These are phyloP conservation scores for Acarospora socialis DNA, from an alignment of 2,329 filamentous ascomycete species.

Conservation along the genomic window DNA sequence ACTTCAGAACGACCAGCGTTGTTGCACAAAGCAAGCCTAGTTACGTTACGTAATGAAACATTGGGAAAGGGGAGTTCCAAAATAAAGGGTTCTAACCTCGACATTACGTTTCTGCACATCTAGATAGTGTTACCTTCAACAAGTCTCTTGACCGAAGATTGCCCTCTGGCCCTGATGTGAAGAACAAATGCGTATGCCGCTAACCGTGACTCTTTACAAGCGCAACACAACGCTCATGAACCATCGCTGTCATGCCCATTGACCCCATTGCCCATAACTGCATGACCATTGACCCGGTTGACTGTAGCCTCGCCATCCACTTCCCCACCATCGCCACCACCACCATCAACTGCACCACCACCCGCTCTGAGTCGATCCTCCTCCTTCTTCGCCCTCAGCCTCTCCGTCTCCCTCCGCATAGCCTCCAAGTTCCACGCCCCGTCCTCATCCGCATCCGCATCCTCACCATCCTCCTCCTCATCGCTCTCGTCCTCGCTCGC, in stretches of 20 bases:
- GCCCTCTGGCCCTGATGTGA: too few species aligned
- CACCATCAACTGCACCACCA: constrained; percentile 8
- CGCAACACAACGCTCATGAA: too few species aligned
- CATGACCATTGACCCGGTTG: constrained; percentile 6
- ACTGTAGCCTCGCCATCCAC: constrained; percentile 4
- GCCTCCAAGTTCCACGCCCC: constrained; percentile 16
- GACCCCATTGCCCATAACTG: constrained; percentile 7
- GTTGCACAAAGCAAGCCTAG: too few species aligned
- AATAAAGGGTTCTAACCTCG: too few species aligned
- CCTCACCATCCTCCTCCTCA: constrained; percentile 47
- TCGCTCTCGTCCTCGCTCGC: constrained; percentile 49
- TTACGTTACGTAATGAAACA: too few species aligned
- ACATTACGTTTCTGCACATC: too few species aligned
- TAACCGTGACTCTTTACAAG: too few species aligned
- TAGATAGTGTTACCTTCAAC: too few species aligned
- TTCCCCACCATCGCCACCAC: constrained; percentile 3
- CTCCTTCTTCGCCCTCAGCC: constrained; percentile 10
- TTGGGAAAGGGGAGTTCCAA: too few species aligned
- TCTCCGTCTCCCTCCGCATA: constrained; percentile 9
- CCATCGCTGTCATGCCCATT: constrained; percentile 5
- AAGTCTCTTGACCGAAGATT: too few species aligned
- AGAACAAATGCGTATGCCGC: too few species aligned
- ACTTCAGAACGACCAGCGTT: too few species aligned
- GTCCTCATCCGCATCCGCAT: constrained; percentile 34
- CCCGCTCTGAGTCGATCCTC: constrained; percentile 9